phyloP scores from a whole-genome alignment of 1,284 basidiomycete genomes.

The Ceratobasidium theobromae region DNA sequence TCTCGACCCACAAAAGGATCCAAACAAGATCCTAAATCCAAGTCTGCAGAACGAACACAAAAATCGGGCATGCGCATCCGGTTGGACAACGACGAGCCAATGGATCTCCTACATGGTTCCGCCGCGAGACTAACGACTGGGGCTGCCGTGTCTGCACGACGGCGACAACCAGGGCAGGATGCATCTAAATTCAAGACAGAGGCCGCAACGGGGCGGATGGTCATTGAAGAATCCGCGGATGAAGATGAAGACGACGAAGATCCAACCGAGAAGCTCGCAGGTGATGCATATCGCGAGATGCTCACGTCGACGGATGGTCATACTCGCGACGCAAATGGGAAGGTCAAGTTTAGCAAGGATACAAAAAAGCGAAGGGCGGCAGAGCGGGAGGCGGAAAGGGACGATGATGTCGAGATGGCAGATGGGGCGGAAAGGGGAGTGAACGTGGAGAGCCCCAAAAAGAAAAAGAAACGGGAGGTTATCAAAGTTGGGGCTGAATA shows the following conservation, averaged over 20 bases:
- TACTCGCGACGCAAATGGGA: constrained; percentile 78
- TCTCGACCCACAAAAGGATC: constrained; percentile 37
- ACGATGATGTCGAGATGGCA: constrained; percentile 71
- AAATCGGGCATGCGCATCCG: constrained; percentile 62
- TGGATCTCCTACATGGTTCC: constrained; percentile 89
- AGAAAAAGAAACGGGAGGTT: constrained; percentile 58
- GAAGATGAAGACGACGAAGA: constrained; percentile 45
- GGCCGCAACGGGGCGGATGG: constrained; percentile 82
- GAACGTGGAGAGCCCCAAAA: constrained; percentile 47
- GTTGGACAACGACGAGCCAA: constrained; percentile 90
- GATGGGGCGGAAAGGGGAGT: constrained; percentile 48
- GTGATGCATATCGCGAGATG: constrained; percentile 82
- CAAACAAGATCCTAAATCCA: constrained; percentile 46
- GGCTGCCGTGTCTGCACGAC: constrained; percentile 58
- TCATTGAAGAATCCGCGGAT: constrained; percentile 66
- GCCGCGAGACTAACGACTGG: constrained; percentile 75
- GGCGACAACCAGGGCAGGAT: constrained; percentile 82
- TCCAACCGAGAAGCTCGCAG: constrained; percentile 59
- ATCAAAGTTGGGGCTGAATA: constrained; percentile 81
- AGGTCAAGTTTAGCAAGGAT: constrained; percentile 95
- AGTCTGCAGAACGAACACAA: constrained; percentile 35
- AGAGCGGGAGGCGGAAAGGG: constrained; percentile 54
- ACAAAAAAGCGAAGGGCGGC: constrained; percentile 83
- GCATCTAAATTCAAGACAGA: constrained; percentile 87
- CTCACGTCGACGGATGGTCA: constrained; percentile 87